Evolutionary conservation across 2,329 filamentous ascomycete species (phyloP), one percentile per base, ranked within the genome.

Genomic region (Byssoonygena ceratinophila): DNA sequence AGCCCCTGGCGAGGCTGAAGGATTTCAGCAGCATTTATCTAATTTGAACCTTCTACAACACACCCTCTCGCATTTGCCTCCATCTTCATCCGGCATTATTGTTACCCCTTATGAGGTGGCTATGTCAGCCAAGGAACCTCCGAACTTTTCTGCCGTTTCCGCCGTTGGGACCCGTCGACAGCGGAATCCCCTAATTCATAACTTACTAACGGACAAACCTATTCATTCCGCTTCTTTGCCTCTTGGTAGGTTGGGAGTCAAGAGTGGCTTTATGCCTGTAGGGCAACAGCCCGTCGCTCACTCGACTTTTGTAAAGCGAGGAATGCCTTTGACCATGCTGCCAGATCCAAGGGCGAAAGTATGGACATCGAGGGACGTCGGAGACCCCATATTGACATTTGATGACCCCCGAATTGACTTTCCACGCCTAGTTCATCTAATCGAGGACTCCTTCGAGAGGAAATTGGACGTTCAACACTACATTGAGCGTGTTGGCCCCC

Each of bases 161-260:
- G 74, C 75, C 46, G 74, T 81, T 54, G 73, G 73, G 53, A 81
- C 78, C 50, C 74, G 77, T 66, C 71, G 77, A 67, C 78, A 81
- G 53, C 79, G 79, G 62, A 98, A 98, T 61, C 89, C 90, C 0
- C 74, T 98, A 1, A 92, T 98, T 43, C 89, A 98, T 69, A 97
- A 96, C 61, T 80, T 98, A 1, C 77, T 98, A 8, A 98, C 92
- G 1, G 92, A 98, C 69, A 94, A 95, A 63, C 91, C 92, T 0
- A 79, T 90, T 12, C 85, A 89, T 58, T 97, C 92, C 1, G 92
- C 92, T 1, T 98, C 92, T 0, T 74, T 98, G 0, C 92, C 92
- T 0, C 76, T 82, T 5, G 79, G 82, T 37, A 78, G 86, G 46
- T 77, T 88, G 29, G 63, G 66, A 1, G 56, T 59, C n/a, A 60